Conservation (phyloP, 345 rosid species). For the Aethionema arabicum region DNA sequence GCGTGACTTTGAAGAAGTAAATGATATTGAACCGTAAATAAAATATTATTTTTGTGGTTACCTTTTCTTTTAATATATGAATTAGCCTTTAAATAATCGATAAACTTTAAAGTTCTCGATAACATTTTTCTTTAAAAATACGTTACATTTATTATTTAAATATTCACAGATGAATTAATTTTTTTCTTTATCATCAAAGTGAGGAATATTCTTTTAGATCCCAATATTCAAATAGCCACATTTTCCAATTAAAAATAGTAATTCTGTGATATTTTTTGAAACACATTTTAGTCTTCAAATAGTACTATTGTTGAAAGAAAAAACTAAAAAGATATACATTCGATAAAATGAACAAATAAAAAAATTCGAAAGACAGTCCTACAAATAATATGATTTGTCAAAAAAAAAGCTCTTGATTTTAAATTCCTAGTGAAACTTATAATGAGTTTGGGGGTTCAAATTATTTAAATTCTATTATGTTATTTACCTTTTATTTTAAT, state of each 20-base stretch:
- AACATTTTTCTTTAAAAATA: slow-evolving; percentile 30
- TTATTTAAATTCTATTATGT: no score
- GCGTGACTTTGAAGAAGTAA: slow-evolving; percentile 26
- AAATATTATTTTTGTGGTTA: slow-evolving; percentile 9
- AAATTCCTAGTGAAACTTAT: no score
- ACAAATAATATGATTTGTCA: no score
- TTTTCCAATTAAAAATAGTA: neutral
- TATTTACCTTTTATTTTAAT: no score
- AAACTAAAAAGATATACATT: no score
- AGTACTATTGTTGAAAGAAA: no score
- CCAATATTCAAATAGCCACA: slow-evolving; percentile 1
- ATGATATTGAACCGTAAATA: slow-evolving; percentile 12
- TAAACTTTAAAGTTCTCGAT: slow-evolving; percentile 21
- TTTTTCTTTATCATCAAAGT: slow-evolving; percentile 1
- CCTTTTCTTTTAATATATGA: slow-evolving; percentile 18
- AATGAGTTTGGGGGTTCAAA: no score
- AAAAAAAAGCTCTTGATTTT: no score
- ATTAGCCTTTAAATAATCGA: slow-evolving; percentile 17
- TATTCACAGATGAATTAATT: slow-evolving; percentile 5
- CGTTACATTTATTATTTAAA: slow-evolving; percentile 20
- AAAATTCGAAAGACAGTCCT: no score
- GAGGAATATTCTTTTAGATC: slow-evolving; percentile 14
- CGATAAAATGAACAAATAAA: no score
- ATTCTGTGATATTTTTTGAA: neutral
- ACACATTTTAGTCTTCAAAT: neutral